Conservation (phyloP, 352 stramenopile genomes). For the Globisporangium splendens region DNA sequence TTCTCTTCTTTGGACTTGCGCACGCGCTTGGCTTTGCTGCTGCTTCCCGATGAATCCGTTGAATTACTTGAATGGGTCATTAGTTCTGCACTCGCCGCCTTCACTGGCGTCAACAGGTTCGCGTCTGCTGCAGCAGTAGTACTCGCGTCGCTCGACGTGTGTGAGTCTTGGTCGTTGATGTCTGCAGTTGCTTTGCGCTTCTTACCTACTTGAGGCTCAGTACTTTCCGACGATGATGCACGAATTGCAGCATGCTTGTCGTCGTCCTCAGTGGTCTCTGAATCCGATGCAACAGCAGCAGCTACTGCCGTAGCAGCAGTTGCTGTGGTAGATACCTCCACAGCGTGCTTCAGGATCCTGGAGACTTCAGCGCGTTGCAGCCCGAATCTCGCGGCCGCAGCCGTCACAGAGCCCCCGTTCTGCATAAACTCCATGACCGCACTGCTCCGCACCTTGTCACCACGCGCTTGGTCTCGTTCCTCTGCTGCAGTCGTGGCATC, state of each 20-base stretch:
- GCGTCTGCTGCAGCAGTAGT: neutral
- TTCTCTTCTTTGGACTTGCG: slow-evolving; percentile 53
- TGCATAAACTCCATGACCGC: slow-evolving; percentile 20
- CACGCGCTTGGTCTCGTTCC: neutral
- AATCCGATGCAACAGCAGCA: slow-evolving; percentile 5
- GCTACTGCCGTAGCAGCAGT: neutral
- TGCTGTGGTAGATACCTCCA: neutral
- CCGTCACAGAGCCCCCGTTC: slow-evolving; percentile 20
- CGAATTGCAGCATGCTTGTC: neutral
- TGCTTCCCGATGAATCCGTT: neutral
- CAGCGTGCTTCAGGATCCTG: slow-evolving; percentile 21
- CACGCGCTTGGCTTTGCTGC: slow-evolving; percentile 27
- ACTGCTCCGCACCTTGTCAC: neutral
- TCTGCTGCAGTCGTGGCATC: neutral
- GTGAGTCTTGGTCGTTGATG: neutral
- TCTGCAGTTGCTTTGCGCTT: slow-evolving; percentile 7
- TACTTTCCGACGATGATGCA: neutral
- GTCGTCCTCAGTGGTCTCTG: slow-evolving; percentile 3
- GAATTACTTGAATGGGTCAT: neutral
- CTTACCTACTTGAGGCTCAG: neutral
- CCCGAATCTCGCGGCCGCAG: slow-evolving; percentile 24
- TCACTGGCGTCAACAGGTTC: neutral
- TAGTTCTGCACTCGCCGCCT: neutral
- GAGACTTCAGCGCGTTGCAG: slow-evolving; percentile 25
- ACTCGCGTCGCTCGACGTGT: neutral